A percentile compares a stretch with the other conserved stretches of the same genome.
These are phyloP conservation scores for Globisporangium echinulatum DNA, from an alignment of 352 stramenopile species.

Conservation along the genomic window DNA sequence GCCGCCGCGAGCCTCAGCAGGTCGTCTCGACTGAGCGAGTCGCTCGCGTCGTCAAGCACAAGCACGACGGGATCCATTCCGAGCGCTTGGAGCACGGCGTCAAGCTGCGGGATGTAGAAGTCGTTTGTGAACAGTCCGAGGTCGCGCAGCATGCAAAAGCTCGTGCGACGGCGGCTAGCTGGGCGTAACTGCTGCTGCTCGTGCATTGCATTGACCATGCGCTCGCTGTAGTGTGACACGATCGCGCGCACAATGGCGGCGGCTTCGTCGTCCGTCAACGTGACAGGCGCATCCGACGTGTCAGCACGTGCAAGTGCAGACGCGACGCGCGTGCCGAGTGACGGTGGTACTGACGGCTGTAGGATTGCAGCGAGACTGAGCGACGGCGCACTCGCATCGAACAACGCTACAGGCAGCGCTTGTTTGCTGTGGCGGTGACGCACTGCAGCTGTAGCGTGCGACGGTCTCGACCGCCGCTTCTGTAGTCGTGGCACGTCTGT, in stretches of 20 bases:
- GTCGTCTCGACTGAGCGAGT: not conserved
- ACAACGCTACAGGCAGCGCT: no score
- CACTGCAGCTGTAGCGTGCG: not conserved
- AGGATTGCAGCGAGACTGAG: conserved; percentile 13
- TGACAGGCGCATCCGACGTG: not conserved
- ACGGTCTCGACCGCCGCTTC: not conserved
- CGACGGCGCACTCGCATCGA: no score
- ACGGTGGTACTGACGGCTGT: not conserved
- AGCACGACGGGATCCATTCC: conserved; percentile 7
- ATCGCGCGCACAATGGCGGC: conserved; percentile 2
- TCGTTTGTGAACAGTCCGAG: conserved; percentile 49
- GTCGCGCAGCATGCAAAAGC: conserved; percentile 41
- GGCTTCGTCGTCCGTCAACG: not conserved
- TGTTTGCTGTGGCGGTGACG: no score
- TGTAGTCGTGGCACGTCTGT: no score
- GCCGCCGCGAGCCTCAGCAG: conserved; percentile 1
- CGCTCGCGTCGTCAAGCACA: conserved; percentile 8
- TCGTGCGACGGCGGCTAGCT: conserved; percentile 8
- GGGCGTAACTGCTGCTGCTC: not conserved
- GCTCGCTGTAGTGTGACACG: conserved; percentile 3
- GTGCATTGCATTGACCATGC: not conserved
- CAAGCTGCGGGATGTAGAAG: conserved; percentile 42
- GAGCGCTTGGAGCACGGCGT: conserved; percentile 19
- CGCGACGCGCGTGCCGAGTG: no score
- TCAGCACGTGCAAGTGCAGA: not conserved